Percentiles rank a stretch among this genome's conserved stretches.
Conservation (phyloP, 495 filamentous ascomycete genomes). For the Evernia prunastri region DNA sequence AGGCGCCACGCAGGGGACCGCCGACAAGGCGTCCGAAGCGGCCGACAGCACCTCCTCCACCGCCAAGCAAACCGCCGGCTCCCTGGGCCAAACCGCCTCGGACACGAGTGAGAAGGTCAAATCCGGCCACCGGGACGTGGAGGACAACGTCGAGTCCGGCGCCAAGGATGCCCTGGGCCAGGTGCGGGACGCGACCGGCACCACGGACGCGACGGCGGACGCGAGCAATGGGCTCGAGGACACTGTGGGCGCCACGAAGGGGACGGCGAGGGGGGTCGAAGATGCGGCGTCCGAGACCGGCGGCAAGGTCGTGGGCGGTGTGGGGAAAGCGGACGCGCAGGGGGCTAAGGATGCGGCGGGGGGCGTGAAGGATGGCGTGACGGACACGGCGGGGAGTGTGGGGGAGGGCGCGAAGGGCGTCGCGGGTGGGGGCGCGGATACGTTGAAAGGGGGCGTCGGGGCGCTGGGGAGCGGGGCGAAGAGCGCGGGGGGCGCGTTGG, state of each 20-base stretch:
- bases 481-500: conserved; percentile 14
- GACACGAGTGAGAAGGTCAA: conserved; percentile 20
- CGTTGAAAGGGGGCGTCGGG: conserved; percentile 15
- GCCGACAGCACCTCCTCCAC: conserved; percentile 12
- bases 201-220: conserved; percentile 18
- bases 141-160: conserved; percentile 19
- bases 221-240: conserved; percentile 15
- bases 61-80: conserved; percentile 11
- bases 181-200: conserved; percentile 15
- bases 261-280: conserved; percentile 8
- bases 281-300: conserved; percentile 3
- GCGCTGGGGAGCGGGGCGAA: conserved; percentile 17
- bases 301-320: conserved; percentile 8
- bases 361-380: conserved; percentile 8
- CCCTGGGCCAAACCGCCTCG: conserved; percentile 12
- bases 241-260: conserved; percentile 20
- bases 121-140: conserved; percentile 14
- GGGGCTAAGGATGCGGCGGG: conserved; percentile 9
- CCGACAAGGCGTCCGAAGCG: conserved; percentile 5
- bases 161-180: conserved; percentile 14
- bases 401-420: conserved; percentile 16
- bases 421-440: conserved; percentile 11
- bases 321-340: conserved; percentile 8
- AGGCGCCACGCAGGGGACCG: conserved; percentile 4
- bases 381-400: neutral